Evolutionary conservation across 768 basidiomycete genomes (phyloP), one percentile per base, ranked within the genome.

Genomic region (Lactifluus subvellereus): DNA sequence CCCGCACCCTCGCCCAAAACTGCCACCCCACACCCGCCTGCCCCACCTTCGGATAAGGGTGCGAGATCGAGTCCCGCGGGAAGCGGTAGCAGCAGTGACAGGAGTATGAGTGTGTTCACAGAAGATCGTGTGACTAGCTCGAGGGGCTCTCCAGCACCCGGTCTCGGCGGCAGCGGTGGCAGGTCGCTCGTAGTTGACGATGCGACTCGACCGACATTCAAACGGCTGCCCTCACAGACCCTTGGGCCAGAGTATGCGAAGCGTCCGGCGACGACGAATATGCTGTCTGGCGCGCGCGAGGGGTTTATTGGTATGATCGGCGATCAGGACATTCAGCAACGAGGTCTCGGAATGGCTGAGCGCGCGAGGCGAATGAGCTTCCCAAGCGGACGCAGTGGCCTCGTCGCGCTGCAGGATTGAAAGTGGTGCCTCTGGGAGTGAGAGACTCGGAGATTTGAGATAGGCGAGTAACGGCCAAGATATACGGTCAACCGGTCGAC

Each of bases 191-290:
- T 62, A 52, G 14, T 68, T 35, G 77, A 75, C 14, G 63, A 60
- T 6, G 54, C n/a, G 61, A 60, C 69, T 64, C 71, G 89, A 1
- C 89, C 89, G 11, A 79, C 84, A 33, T 89, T 88, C 70, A 91
- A 91, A 77, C 77, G 89, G 50, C 71, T 88, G 42, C 83, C 89
- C 1, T 87, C 86, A 52, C 86, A 88, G 74, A 86, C 86, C 10
- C 73, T 91, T n/a, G 88, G 79, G 1, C 85, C 86, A 2, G 74
- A 74, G 40, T 78, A 77, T 64, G 66, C 80, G 53, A 90, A 91
- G 72, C 74, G 84, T 20, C 14, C 62, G 4, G 65, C 65, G 48
- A 62, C 59, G 9, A 37, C 35, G 20, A 54, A 13, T 32, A 50
- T 45, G 47, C 40, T 58, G 6, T 47, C 54, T 27, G 50, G 40